Evolutionary conservation across 1,284 basidiomycete genomes (phyloP).

Genomic region (Neolentinus lepideus): DNA sequence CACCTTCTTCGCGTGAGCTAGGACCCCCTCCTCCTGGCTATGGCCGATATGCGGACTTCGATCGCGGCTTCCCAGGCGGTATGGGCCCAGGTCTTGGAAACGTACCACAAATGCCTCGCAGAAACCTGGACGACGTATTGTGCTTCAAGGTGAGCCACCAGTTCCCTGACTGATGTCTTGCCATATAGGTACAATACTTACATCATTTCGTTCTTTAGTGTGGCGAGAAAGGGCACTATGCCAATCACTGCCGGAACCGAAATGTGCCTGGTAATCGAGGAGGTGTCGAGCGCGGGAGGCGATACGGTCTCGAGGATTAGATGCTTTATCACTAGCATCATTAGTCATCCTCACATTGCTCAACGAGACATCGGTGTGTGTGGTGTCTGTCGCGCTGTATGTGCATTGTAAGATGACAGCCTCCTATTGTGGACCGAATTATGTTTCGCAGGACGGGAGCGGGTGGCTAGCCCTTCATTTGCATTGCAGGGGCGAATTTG

Average conservation of each 20-base stretch:
- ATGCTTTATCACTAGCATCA: not conserved
- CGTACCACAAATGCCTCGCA: constrained; percentile 38
- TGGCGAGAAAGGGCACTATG: constrained; percentile 89
- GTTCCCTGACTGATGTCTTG: constrained; percentile 8
- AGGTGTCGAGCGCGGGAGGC: constrained; percentile 45
- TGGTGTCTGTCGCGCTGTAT: no score
- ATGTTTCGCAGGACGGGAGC: no score
- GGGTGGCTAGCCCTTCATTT: no score
- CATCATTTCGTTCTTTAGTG: constrained; percentile 40
- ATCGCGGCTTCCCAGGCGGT: constrained; percentile 44
- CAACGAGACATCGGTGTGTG: no score
- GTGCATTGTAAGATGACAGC: no score
- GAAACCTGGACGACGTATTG: constrained; percentile 80
- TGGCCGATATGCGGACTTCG: constrained; percentile 79
- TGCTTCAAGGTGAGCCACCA: constrained; percentile 74
- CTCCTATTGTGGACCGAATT: no score
- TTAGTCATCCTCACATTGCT: not conserved
- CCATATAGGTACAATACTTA: constrained; percentile 9
- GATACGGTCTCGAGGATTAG: constrained; percentile 26
- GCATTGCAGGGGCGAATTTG: no score
- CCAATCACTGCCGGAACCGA: constrained; percentile 86
- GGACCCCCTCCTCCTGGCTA: constrained; percentile 92
- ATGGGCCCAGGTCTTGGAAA: constrained; percentile 17
- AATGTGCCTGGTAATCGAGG: constrained; percentile 79
- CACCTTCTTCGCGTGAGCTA: constrained; percentile 70